Base-by-base conservation (phyloP, 768 basidiomycete species). In the Dacryopinax primogenitus region DNA sequence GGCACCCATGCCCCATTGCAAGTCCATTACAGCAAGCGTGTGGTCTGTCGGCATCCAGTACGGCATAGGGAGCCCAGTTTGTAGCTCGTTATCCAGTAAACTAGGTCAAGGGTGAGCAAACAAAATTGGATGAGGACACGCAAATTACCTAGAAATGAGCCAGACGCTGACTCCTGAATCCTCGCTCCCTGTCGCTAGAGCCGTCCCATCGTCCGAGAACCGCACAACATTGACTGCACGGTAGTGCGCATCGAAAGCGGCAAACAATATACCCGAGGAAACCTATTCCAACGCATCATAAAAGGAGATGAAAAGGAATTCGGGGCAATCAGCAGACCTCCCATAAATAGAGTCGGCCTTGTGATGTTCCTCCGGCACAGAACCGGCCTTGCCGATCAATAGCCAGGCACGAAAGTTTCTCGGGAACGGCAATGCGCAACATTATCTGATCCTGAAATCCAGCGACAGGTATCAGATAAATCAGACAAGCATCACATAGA, bases 191-290 rank as follows among this genome's bases (percentile, higher is more conserved):
- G 91, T 89, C 18, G 97, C 70, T 47, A 99, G 78, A 3, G 86
- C 83, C 47, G 81, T 82, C 34, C 89, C 88, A 71, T 96, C 93
- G 21, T 79, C 79, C 9, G 91, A 88, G 73, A 97, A 98, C 44
- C 82, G 84, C 1, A 98, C 76, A 9, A 87, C 86, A 67, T 83
- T 88, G 63, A 97, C 82, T 72, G 85, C 81, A 66, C 95, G 88
- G 77, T 98, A 99, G 74, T 98, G 95, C 18, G 94, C 94, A 67
- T 97, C 94, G 85, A 93, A 93, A 0, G 89, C 83, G 69, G 87
- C 85, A 78, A 86, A 92, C 51, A 97, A 78, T 63, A 94, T 86
- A n/a, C 94, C 94, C n/a, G 94, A 96, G 11, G 88, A 80, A 69
- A 92, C 80, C 92, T 96, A 76, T 66, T 12, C 13, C 23, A 62